Evolutionary conservation across 306 rosid genomes (phyloP).

Genomic region (Biancaea sappan): DNA sequence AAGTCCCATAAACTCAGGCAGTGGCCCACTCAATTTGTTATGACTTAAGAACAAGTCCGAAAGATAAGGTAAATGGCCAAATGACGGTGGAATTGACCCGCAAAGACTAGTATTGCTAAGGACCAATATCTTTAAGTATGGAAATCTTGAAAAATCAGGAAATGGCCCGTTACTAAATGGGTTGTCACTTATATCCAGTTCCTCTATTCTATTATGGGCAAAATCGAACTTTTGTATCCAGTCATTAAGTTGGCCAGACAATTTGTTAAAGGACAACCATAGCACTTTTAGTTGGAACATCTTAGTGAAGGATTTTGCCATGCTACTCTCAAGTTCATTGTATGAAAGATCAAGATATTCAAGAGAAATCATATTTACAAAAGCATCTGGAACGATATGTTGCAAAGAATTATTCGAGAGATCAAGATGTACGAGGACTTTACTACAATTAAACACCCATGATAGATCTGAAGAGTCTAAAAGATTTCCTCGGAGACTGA

Average conservation of each 20-base stretch:
- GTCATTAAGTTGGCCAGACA: conserved; percentile 32
- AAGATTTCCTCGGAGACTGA: not conserved
- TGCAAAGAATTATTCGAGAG: conserved; percentile 7
- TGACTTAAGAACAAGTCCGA: not conserved
- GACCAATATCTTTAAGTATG: not conserved
- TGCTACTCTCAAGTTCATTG: conserved; percentile 31
- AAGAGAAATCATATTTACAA: conserved; percentile 21
- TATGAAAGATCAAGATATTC: conserved; percentile 26
- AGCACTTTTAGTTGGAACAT: conserved; percentile 26
- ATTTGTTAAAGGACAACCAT: not conserved
- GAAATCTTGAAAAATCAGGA: not conserved
- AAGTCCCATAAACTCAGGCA: not conserved
- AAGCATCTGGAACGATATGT: conserved; percentile 34
- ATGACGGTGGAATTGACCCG: not conserved
- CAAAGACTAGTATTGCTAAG: not conserved
- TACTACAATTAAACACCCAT: conserved; percentile 33
- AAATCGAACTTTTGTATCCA: conserved; percentile 20
- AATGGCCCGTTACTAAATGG: not conserved
- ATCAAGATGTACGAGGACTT: conserved; percentile 10
- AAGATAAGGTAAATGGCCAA: not conserved
- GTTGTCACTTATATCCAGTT: not conserved
- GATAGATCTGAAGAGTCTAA: conserved; percentile 1
- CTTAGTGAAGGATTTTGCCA: conserved; percentile 21
- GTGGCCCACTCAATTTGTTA: conserved; percentile 15
- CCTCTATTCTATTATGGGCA: conserved; percentile 7